phyloP scores from a whole-genome alignment of 2,329 filamentous ascomycete species.

The Scopulariopsis brevicaulis region DNA sequence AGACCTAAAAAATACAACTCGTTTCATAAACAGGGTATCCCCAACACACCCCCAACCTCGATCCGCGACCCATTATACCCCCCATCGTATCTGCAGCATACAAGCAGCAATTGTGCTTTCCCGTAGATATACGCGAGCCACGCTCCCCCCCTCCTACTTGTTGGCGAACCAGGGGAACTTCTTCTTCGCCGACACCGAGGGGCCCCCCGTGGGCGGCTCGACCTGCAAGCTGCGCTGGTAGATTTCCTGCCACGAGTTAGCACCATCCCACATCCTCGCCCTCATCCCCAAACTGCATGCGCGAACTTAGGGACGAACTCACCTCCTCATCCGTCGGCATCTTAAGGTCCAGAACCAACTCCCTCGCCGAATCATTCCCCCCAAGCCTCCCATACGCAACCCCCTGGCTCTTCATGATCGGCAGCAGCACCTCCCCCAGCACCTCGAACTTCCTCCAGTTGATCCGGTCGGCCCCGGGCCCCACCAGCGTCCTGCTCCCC shows the following conservation, averaged over 20 bases:
- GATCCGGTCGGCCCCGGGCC: conserved; percentile 56
- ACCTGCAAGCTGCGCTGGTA: conserved; percentile 51
- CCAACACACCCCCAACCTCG: too few species aligned
- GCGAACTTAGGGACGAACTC: conserved; percentile 20
- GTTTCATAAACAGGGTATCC: too few species aligned
- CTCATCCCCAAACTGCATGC: background rate
- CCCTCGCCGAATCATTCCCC: conserved; percentile 58
- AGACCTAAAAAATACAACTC: too few species aligned
- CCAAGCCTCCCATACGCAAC: conserved; percentile 64
- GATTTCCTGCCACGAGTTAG: conserved; percentile 35
- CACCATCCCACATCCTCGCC: too few species aligned
- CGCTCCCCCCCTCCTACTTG: background rate
- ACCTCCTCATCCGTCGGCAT: conserved; percentile 85
- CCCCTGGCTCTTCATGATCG: conserved; percentile 85
- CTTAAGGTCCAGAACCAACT: conserved; percentile 70
- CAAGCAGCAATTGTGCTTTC: background rate
- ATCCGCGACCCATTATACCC: too few species aligned
- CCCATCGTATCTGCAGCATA: background rate
- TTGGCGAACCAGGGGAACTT: conserved; percentile 53
- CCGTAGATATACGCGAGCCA: background rate
- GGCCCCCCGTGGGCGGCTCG: conserved; percentile 35
- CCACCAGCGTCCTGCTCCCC: conserved; percentile 82
- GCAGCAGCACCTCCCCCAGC: conserved; percentile 80
- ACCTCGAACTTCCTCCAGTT: conserved; percentile 99
- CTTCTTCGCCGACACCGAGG: conserved; percentile 43